A percentile compares a stretch with the other conserved stretches of the same genome.
These are phyloP conservation scores for Craspedostauros australis DNA, from an alignment of 108 stramenopile genomes.

Conservation along the genomic window DNA sequence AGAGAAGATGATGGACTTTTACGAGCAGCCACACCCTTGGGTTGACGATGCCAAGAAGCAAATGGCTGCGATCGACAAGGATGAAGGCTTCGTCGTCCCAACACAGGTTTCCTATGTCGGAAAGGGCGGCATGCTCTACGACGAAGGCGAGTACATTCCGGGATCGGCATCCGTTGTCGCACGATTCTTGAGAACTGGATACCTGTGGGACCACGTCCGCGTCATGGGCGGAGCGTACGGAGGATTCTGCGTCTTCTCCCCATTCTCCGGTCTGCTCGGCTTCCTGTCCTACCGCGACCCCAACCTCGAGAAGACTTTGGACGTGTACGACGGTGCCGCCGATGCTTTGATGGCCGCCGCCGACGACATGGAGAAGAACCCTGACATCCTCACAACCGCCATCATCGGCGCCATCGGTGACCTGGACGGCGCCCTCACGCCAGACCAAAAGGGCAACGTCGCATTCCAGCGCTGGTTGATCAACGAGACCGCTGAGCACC, in stretches of 20 bases:
- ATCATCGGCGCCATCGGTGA: conserved; percentile 93
- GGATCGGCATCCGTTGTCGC: conserved; percentile 76
- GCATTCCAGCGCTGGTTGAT: conserved; percentile 77
- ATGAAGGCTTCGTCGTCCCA: conserved; percentile 93
- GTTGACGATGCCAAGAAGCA: conserved; percentile 62
- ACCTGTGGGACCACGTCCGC: conserved; percentile 92
- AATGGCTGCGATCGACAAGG: conserved; percentile 62
- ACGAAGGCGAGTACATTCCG: conserved; percentile 73
- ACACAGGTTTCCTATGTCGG: conserved; percentile 95
- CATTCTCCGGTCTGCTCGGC: conserved; percentile 69
- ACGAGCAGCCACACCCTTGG: conserved; percentile 73
- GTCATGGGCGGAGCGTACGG: conserved; percentile 98
- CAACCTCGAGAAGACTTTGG: conserved; percentile 87
- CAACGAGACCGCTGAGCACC: conserved; percentile 73
- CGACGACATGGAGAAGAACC: conserved; percentile 71
- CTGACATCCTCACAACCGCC: conserved; percentile 73
- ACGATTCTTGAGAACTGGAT: conserved; percentile 83
- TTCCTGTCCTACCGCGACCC: conserved; percentile 96
- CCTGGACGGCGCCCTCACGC: conserved; percentile 86
- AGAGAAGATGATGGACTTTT: conserved; percentile 62
- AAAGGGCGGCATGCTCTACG: conserved; percentile 82
- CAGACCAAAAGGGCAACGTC: conserved; percentile 81
- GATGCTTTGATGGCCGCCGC: conserved; percentile 70
- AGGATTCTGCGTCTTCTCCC: conserved; percentile 89
- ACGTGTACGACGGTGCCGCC: conserved; percentile 91